Evolutionary conservation across 139 green algal genomes (phyloP), one percentile per base, ranked within the genome.

Genomic region (Chlorella sp.): DNA sequence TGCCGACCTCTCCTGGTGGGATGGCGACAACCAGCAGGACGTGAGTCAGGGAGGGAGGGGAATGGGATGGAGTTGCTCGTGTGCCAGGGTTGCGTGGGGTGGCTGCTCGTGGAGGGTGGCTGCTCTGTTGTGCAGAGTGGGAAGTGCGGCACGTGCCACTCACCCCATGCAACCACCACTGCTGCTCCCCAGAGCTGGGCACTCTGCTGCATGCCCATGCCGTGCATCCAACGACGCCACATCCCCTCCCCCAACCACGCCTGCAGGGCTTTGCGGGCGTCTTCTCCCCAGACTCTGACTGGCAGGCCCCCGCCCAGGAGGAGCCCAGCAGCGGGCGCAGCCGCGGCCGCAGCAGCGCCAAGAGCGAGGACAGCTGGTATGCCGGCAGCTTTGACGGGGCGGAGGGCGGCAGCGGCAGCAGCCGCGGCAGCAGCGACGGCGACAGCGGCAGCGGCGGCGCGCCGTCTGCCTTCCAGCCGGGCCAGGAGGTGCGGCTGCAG

Each of bases 1-100:
- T 43, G 77, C 77, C 11, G 77, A 83, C 41, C 60, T 83, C 30
- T 74, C 60, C 0, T 83, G 77, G 77, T 83, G 77, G 77, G 77
- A 83, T 41, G 32, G 32, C 32, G 64, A 70, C 64, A 24, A 16
- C 51, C n/a, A 73, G 34, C n/a, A 46, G 67, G 67, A 38, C 22
- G 67, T 73, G 67, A 43, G 67, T 43, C n/a, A n/a, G n/a, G 34
- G 16, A 9, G 6, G 11, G 30, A 30, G 16, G 67, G n/a, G 17
- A 24, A 30, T 1, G 34, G 34, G 67, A 73, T 28, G 28, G 56
- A 65, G 30, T n/a, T n/a, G n/a, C n/a, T n/a, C n/a, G n/a, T n/a
- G n/a, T n/a, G n/a, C n/a, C n/a, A n/a, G 14, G 51, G 51, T 24
- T 60, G 51, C 14, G 16, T n/a, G n/a, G n/a, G 7, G 6, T 65